Evolutionary conservation across 2,329 filamentous ascomycete species (phyloP).

Genomic region (Paraphaeosphaeria sporulosa): DNA sequence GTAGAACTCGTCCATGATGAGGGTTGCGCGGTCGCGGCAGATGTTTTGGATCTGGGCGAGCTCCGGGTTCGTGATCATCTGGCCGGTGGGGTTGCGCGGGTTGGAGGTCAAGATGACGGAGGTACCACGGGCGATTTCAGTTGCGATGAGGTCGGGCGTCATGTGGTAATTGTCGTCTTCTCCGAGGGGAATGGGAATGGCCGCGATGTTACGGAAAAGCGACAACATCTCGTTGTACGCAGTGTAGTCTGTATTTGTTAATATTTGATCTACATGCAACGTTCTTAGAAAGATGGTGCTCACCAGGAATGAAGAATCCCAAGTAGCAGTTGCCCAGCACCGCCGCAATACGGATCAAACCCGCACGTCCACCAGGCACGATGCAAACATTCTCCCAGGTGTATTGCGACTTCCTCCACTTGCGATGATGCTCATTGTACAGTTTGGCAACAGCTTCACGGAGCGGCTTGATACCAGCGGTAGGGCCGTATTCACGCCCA

Average conservation of each 20-base stretch:
- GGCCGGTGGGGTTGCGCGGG: slow-evolving; percentile 91
- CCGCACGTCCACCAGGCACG: slow-evolving; percentile 90
- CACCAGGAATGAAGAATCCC: slow-evolving; percentile 85
- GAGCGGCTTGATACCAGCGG: slow-evolving; percentile 90
- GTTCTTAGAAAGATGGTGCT: slow-evolving; percentile 6
- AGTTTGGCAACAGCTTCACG: slow-evolving; percentile 87
- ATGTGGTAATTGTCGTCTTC: slow-evolving; percentile 92
- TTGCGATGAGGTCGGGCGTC: slow-evolving; percentile 88
- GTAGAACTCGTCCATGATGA: slow-evolving; percentile 98
- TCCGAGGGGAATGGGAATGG: slow-evolving; percentile 69
- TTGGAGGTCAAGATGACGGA: slow-evolving; percentile 91
- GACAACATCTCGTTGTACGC: slow-evolving; percentile 98
- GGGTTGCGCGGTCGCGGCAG: slow-evolving; percentile 85
- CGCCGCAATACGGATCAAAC: slow-evolving; percentile 92
- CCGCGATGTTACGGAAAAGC: slow-evolving; percentile 78
- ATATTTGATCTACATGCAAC: background rate
- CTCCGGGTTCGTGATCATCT: slow-evolving; percentile 84
- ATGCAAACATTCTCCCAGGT: slow-evolving; percentile 86
- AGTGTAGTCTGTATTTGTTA: slow-evolving; percentile 71
- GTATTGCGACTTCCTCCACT: slow-evolving; percentile 69
- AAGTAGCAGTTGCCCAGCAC: slow-evolving; percentile 92
- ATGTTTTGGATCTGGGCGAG: slow-evolving; percentile 91
- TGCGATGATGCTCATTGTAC: slow-evolving; percentile 91
- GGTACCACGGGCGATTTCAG: slow-evolving; percentile 83
- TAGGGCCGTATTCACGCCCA: slow-evolving; percentile 88